Evolutionary conservation across 257 asterid genomes (phyloP).

Genomic region (Lycium ferocissimum): DNA sequence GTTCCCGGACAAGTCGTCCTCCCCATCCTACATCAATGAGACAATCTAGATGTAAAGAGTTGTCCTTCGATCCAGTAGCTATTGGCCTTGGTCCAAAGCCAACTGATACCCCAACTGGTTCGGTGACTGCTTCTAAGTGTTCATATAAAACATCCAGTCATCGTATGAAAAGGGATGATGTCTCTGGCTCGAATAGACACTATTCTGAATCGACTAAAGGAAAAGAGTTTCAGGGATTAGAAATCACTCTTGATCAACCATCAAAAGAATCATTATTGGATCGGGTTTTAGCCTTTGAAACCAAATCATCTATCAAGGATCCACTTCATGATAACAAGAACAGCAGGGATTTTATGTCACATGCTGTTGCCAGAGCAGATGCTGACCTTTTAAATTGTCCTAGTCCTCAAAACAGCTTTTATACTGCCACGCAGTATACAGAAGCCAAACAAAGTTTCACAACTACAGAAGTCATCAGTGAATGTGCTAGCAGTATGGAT

Average conservation of each 20-base stretch:
- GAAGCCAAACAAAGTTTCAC: constrained; percentile 62
- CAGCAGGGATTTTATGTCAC: constrained; percentile 39
- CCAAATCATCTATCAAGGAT: constrained; percentile 37
- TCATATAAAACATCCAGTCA: constrained; percentile 47
- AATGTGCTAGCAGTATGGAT: constrained; percentile 46
- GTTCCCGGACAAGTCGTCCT: constrained; percentile 54
- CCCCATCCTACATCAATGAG: constrained; percentile 62
- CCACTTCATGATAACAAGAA: constrained; percentile 43
- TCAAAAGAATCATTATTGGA: constrained; percentile 38
- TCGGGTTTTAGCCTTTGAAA: constrained; percentile 27
- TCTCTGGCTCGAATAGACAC: constrained; percentile 25
- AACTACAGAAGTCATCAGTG: constrained; percentile 54
- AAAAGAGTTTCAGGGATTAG: constrained; percentile 31
- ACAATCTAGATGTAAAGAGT: constrained; percentile 50
- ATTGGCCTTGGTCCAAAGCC: constrained; percentile 47
- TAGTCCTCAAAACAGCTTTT: constrained; percentile 56
- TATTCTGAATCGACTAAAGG: constrained; percentile 36
- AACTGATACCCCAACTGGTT: constrained; percentile 40
- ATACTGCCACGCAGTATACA: constrained; percentile 45
- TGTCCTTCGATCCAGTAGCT: constrained; percentile 47
- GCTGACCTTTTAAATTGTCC: constrained; percentile 41
- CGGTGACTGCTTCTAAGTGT: constrained; percentile 47
- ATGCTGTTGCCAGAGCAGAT: constrained; percentile 36
- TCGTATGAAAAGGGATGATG: constrained; percentile 30
- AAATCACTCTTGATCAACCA: constrained; percentile 37